Evolutionary conservation across 257 asterid genomes (phyloP), one percentile per base, ranked within the genome.

Genomic region (Fraxinus anomala): DNA sequence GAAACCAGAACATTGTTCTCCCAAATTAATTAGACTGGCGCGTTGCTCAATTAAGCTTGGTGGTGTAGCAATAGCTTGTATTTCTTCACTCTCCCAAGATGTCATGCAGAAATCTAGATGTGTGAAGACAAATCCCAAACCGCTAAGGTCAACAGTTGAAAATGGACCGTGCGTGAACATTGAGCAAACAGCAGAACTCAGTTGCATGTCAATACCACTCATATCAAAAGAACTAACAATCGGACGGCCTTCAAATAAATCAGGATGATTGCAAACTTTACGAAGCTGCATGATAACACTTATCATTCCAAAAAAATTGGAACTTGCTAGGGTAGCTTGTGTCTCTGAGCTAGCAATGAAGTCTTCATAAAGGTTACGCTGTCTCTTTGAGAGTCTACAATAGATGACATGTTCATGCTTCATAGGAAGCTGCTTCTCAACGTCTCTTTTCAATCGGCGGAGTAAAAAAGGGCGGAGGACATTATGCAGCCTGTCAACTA

Each of bases 251-350:
- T 96, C 99, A 84, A 96, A 96, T 83, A 96, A 85, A 89, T 96
- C 99, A 79, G 99, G 99, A 82, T 96, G 99, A 83, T 96, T 96
- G 89, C 99, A 96, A 84, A 96, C 99, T 85, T 96, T 96, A 74
- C 99, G 99, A 75, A 96, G 98, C 84, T 96, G 99, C 99, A 96
- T 96, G 75, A 96, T 96, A 56, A 96, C 94, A 81, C 99, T 90
- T 77, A 96, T 93, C 98, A 96, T 96, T 78, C 97, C 99, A 86
- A 96, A 96, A 80, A 86, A 96, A 83, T 92, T 96, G 49, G 97
- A 47, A 89, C 97, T 96, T 73, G 97, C 92, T 65, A 96, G 89
- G 73, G 99, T 96, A 56, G 98, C 97, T 86, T 96, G 99, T 3
- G 99, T 96, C 85, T 96, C 99, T 68, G 99, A 90, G 85, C 98